phyloP scores from a whole-genome alignment of 139 green algal species.

The Asterochloris sp. region DNA sequence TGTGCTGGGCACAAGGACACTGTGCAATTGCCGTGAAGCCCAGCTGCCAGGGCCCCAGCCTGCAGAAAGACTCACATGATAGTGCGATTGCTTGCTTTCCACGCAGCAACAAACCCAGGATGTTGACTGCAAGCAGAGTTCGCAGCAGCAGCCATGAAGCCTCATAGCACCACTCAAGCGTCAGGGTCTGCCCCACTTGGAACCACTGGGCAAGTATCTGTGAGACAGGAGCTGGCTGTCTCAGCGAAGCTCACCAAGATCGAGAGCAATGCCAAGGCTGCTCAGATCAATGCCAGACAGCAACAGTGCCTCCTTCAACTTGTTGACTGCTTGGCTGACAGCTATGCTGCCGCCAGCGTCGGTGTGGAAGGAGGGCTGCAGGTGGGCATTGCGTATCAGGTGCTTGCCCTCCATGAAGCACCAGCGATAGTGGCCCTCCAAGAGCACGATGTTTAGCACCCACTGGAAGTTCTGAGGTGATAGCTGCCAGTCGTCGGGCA shows the following conservation, averaged over 20 bases:
- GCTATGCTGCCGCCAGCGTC: not conserved
- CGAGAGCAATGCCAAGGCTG: not conserved
- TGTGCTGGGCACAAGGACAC: too few species aligned
- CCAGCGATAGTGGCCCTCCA: not conserved
- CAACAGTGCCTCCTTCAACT: slow-evolving; percentile 3
- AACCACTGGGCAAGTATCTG: not conserved
- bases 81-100: too few species aligned
- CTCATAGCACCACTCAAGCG: too few species aligned
- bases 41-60: too few species aligned
- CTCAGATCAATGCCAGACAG: not conserved
- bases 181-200: too few species aligned
- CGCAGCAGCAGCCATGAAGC: too few species aligned
- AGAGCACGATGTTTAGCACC: not conserved
- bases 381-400: not conserved
- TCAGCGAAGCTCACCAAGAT: not conserved
- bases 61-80: too few species aligned
- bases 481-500: not conserved
- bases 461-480: not conserved
- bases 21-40: too few species aligned
- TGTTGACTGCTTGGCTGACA: slow-evolving; percentile 9
- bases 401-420: not conserved
- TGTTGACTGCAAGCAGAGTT: too few species aligned
- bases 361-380: not conserved
- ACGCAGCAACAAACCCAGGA: too few species aligned
- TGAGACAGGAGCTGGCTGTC: not conserved